Evolutionary conservation across 257 asterid species (phyloP), one percentile per base, ranked within the genome.

Genomic region (Leptodermis oblonga): DNA sequence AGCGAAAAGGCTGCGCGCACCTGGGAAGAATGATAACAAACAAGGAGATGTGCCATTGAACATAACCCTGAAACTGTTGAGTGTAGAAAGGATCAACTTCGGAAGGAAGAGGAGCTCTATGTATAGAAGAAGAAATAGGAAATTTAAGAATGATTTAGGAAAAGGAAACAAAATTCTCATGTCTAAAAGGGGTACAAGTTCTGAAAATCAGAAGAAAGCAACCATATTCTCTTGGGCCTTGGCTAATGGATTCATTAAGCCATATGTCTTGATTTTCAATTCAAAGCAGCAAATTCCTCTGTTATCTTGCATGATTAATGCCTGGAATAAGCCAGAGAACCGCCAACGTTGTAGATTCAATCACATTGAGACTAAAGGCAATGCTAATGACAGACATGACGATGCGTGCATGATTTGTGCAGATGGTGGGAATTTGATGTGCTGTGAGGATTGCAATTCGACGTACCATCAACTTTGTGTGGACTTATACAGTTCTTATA

Each of bases 331-430:
- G 62, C 76, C 74, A 0, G 65, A 76, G 2, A 89, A 82, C 72
- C 63, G 60, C 3, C n/a, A 48, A 9, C n/a, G 18, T 28, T 75
- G 64, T 45, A 34, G 34, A 62, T 71, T 61, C 13, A 85, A 79
- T 31, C 1, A 20, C n/a, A 68, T 86, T 18, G 65, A 79, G 52
- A 43, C 73, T 0, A 51, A 51, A 28, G 73, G 48, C 26, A 56
- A 56, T 43, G 65, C 55, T 0, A 25, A 58, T 10, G 88, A 81
- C 43, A 25, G 64, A 5, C 67, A 75, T 18, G 94, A 87, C 48
- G 88, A 83, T 73, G 87, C 80, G 23, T 87, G 90, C 68, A 73
- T 83, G 71, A 71, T 83, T 31, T 87, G 94, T 39, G 90, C 86
- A 25, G 87, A 81, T 75, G 90, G 86, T 18, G 90, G 94, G 22